Percentiles rank a stretch among this genome's conserved stretches.
These are phyloP conservation scores for Dendrobium huoshanense DNA, from an alignment of 106 monocot species.

Conservation along the genomic window DNA sequence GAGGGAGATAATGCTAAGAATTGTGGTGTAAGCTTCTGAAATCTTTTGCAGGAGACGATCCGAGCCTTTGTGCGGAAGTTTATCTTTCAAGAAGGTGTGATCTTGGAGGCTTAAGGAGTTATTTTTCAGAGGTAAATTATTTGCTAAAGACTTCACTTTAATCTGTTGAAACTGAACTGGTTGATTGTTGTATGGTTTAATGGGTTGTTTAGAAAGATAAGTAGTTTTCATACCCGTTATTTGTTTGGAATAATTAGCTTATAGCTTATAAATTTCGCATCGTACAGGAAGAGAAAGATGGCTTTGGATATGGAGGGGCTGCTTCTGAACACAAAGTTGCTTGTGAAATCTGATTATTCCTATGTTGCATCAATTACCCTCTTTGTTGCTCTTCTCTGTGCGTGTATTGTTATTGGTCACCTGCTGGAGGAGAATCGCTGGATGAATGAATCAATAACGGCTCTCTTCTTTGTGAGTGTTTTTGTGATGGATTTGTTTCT, in stretches of 20 bases:
- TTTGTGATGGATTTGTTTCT: background rate
- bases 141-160: background rate
- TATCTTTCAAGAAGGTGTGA: background rate
- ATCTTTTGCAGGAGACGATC: background rate
- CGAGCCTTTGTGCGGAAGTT: background rate
- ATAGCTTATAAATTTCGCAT: background rate
- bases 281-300: conserved; percentile 5
- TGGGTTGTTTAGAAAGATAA: background rate
- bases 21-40: background rate
- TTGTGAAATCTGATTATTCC: conserved; percentile 16
- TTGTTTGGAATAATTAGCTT: background rate
- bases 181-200: background rate
- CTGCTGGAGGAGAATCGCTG: conserved; percentile 39
- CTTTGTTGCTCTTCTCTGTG: conserved; percentile 32
- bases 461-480: conserved; percentile 26
- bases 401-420: conserved; percentile 38
- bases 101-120: background rate
- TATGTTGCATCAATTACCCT: conserved; percentile 27
- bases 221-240: no score
- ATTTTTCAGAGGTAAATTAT: background rate
- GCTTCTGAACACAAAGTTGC: background rate
- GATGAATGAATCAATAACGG: conserved; percentile 42
- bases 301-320: conserved; percentile 8
- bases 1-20: background rate
- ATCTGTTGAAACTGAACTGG: background rate